Percentiles rank a stretch among this genome's conserved stretches.
Conservation (phyloP, 108 stramenopile genomes). For the Nannochloropsis granulata region DNA sequence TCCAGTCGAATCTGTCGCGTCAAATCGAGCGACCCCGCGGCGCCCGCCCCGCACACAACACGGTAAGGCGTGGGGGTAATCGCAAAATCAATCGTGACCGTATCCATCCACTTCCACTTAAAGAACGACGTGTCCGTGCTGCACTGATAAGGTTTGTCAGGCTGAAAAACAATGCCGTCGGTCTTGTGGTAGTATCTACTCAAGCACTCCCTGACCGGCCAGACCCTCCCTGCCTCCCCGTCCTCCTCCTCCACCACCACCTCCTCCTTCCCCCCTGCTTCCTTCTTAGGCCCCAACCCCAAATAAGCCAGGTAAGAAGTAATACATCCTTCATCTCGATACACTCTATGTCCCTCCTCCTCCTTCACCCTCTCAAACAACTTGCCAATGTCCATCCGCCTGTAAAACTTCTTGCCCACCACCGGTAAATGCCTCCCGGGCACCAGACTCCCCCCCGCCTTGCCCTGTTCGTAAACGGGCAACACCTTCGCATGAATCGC, state of each 20-base stretch:
- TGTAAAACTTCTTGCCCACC: not conserved
- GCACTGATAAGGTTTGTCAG: slow-evolving; percentile 69
- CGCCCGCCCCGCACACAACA: not conserved
- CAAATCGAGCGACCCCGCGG: not conserved
- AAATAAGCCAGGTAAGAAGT: not conserved
- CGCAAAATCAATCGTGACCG: slow-evolving; percentile 75
- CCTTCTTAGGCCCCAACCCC: too few species aligned
- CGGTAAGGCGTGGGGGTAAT: not conserved
- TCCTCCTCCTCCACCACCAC: too few species aligned
- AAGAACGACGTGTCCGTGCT: slow-evolving; percentile 68
- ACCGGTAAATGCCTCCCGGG: too few species aligned
- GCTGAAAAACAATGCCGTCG: slow-evolving; percentile 85
- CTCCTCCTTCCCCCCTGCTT: too few species aligned
- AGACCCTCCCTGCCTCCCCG: not conserved
- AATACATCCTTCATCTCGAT: slow-evolving; percentile 50
- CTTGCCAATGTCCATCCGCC: slow-evolving; percentile 48
- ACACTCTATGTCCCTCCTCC: slow-evolving; percentile 59
- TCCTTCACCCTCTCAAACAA: slow-evolving; percentile 52
- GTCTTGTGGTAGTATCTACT: slow-evolving; percentile 57
- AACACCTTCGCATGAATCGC: too few species aligned
- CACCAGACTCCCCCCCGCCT: too few species aligned
- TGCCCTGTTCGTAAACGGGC: too few species aligned
- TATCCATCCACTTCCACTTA: slow-evolving; percentile 94
- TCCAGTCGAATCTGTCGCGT: not conserved
- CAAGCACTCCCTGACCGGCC: slow-evolving; percentile 14